Conservation (phyloP, 2,329 filamentous ascomycete species). For the Penicillium sp. region DNA sequence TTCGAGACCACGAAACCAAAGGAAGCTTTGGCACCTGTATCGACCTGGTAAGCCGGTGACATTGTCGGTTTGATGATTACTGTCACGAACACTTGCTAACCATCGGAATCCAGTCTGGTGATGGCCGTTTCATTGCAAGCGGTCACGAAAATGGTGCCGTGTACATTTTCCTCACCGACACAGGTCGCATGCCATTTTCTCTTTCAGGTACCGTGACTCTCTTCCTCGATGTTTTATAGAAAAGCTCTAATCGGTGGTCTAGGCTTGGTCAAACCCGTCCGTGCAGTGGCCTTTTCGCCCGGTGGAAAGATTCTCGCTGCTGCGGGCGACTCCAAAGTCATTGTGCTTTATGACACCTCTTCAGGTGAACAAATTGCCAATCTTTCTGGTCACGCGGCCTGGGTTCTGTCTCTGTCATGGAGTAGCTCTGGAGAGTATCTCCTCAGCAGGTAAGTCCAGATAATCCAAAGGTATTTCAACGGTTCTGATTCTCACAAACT, state of each 20-base stretch:
- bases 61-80: too few relatives aligned
- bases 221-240: background rate
- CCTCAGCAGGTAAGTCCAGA: conserved; percentile 59
- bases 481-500: conserved; percentile 9
- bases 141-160: conserved; percentile 89
- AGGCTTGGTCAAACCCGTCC: conserved; percentile 82
- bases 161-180: conserved; percentile 93
- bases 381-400: conserved; percentile 70
- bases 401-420: conserved; percentile 91
- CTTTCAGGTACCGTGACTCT: conserved; percentile 57
- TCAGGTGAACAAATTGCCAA: conserved; percentile 91
- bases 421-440: conserved; percentile 88
- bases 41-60: conserved; percentile 54
- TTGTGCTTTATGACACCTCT: conserved; percentile 84
- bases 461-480: too few relatives aligned
- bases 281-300: conserved; percentile 81
- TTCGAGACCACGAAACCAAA: conserved; percentile 82
- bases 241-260: conserved; percentile 13
- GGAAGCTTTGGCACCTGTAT: conserved; percentile 88
- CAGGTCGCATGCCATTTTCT: conserved; percentile 76
- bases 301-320: conserved; percentile 78
- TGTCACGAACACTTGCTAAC: too few relatives aligned
- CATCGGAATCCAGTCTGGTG: conserved; percentile 46
- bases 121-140: conserved; percentile 81
- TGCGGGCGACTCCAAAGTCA: conserved; percentile 80